phyloP scores from a whole-genome alignment of 441 rosid species.

The Cnidoscolus chayamansa region DNA sequence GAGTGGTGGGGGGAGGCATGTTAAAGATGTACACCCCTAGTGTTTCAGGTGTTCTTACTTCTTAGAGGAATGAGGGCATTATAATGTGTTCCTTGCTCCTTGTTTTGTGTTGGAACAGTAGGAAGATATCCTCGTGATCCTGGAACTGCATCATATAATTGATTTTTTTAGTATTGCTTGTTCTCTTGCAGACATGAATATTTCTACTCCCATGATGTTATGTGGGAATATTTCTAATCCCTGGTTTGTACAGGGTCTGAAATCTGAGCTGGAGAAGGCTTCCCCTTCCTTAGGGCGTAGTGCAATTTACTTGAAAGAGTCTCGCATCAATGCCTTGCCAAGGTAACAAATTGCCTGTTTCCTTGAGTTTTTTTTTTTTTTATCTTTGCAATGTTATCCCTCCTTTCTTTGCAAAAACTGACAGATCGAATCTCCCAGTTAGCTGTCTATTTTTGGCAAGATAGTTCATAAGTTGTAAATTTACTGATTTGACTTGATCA shows the following conservation, averaged over 20 bases:
- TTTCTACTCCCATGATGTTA: neutral
- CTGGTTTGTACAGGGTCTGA: constrained; percentile 55
- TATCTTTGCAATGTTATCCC: neutral
- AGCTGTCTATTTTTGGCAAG: constrained; percentile 6
- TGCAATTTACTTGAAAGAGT: constrained; percentile 80
- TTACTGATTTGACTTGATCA: neutral
- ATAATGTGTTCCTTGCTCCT: neutral
- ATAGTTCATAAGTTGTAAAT: neutral
- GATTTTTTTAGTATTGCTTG: constrained; percentile 9
- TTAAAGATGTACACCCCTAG: no score
- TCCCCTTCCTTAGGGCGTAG: constrained; percentile 81
- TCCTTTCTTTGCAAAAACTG: neutral
- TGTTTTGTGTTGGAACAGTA: neutral
- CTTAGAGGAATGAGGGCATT: neutral
- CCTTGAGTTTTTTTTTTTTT: neutral
- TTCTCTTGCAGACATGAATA: neutral
- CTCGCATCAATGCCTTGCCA: constrained; percentile 71
- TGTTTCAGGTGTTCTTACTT: neutral
- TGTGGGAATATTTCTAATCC: neutral
- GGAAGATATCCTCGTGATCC: neutral
- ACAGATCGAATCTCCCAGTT: neutral
- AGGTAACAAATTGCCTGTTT: constrained; percentile 35
- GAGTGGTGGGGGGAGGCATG: no score
- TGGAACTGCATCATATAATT: neutral
- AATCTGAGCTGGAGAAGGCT: constrained; percentile 88